A percentile compares a stretch with the other conserved stretches of the same genome.
Evolutionary conservation across 2,329 filamentous ascomycete genomes (phyloP).

Genomic region (Paraphaeosphaeria minitans): DNA sequence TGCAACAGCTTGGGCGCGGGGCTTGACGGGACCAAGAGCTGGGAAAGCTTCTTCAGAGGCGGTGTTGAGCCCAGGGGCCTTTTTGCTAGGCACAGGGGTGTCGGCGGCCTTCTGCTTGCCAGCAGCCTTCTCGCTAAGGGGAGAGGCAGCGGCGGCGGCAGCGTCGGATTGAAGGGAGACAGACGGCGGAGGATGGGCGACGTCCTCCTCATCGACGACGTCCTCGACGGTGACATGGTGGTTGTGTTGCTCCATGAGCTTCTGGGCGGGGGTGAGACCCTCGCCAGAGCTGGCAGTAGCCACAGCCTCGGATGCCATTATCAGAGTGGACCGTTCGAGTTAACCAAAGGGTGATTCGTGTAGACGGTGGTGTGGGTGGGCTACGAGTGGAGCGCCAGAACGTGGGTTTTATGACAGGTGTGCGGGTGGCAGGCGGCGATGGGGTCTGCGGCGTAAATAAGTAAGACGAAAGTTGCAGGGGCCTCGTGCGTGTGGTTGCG

Average conservation of each 20-base stretch:
- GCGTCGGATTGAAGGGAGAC: constrained; percentile 41
- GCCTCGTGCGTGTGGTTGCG: not conserved
- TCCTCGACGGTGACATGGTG: constrained; percentile 79
- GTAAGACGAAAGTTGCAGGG: not conserved
- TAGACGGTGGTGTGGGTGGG: constrained; percentile 36
- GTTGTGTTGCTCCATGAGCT: constrained; percentile 68
- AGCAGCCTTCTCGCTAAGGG: constrained; percentile 66
- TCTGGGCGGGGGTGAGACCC: constrained; percentile 56
- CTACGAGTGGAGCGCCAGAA: constrained; percentile 37
- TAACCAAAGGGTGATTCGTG: constrained; percentile 44
- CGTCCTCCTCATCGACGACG: constrained; percentile 76
- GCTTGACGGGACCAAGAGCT: constrained; percentile 78
- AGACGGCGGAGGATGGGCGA: constrained; percentile 61
- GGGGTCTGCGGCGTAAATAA: not conserved
- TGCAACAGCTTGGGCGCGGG: constrained; percentile 62
- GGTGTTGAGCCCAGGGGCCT: constrained; percentile 67
- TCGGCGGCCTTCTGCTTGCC: constrained; percentile 70
- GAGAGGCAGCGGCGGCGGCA: constrained; percentile 45
- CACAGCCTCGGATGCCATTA: constrained; percentile 46
- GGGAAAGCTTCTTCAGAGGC: constrained; percentile 92
- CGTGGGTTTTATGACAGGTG: not conserved
- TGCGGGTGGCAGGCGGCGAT: not conserved
- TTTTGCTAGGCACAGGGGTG: constrained; percentile 44
- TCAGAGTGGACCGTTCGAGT: constrained; percentile 46
- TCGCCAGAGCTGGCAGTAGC: constrained; percentile 41